phyloP scores from a whole-genome alignment of 768 basidiomycete genomes.

The Pleurotus djamor region DNA sequence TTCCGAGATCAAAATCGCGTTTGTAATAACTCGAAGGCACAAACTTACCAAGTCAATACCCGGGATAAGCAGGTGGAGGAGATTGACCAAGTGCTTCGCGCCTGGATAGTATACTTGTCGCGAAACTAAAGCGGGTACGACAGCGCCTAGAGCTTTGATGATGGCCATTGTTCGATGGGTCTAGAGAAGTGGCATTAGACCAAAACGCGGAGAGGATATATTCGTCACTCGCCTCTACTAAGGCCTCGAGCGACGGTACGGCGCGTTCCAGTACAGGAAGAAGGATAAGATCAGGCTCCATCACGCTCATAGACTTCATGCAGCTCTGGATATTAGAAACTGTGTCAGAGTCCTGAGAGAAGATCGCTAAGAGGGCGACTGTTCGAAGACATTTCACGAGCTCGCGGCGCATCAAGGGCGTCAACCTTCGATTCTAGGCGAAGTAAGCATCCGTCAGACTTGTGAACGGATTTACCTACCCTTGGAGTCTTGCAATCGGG shows the following conservation, averaged over 20 bases:
- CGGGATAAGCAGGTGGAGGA: constrained; percentile 79
- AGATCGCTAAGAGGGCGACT: constrained; percentile 85
- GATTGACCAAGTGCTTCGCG: constrained; percentile 76
- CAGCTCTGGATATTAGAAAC: constrained; percentile 76
- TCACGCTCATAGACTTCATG: constrained; percentile 76
- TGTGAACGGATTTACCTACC: constrained; percentile 26
- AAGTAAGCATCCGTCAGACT: constrained; percentile 1
- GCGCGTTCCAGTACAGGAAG: constrained; percentile 81
- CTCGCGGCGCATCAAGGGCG: constrained; percentile 75
- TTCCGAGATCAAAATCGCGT: not conserved
- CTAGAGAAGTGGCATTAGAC: constrained; percentile 28
- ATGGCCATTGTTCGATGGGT: constrained; percentile 84
- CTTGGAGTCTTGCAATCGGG: constrained; percentile 79
- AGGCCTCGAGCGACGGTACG: constrained; percentile 81
- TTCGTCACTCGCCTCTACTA: constrained; percentile 64
- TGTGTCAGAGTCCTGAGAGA: constrained; percentile 77
- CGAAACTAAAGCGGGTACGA: constrained; percentile 80
- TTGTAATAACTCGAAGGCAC: not conserved
- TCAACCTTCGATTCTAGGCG: constrained; percentile 68
- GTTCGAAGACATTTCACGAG: constrained; percentile 82
- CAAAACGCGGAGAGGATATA: not conserved
- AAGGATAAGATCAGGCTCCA: constrained; percentile 86
- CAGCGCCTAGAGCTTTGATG: constrained; percentile 80
- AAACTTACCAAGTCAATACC: constrained; percentile 81
- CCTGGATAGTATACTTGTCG: constrained; percentile 78